Evolutionary conservation across 2,329 filamentous ascomycete genomes (phyloP).

Genomic region (Botryotinia calthae): DNA sequence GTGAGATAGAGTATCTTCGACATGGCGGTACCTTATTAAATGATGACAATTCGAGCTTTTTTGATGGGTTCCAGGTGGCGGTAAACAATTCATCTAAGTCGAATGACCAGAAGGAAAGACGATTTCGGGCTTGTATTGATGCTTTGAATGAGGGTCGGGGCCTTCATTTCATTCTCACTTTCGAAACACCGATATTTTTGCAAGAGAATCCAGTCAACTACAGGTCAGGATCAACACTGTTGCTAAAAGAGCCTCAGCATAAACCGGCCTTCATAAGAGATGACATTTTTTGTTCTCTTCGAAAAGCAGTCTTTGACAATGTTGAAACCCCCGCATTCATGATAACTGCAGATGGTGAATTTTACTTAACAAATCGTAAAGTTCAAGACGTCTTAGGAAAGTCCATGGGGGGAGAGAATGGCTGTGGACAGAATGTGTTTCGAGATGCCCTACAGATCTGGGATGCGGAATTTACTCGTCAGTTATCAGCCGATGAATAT

Average conservation of each 20-base stretch:
- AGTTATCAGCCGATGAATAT: slow-evolving; percentile 23
- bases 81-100: slow-evolving; percentile 11
- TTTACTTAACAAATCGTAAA: slow-evolving; percentile 29
- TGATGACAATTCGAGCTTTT: not conserved
- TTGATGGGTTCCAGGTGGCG: slow-evolving; percentile 21
- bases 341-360: slow-evolving; percentile 27
- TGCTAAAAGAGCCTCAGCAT: not conserved
- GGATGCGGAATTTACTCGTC: slow-evolving; percentile 26
- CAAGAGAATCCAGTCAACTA: not conserved
- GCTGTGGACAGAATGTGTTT: slow-evolving; percentile 22
- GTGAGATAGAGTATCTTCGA: slow-evolving; percentile 17
- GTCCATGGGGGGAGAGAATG: slow-evolving; percentile 25
- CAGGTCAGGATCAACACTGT: not conserved
- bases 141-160: slow-evolving; percentile 21
- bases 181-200: slow-evolving; percentile 19
- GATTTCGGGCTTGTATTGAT: slow-evolving; percentile 25
- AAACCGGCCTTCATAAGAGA: not conserved
- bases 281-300: slow-evolving; percentile 21
- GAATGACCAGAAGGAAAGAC: slow-evolving; percentile 6
- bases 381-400: slow-evolving; percentile 24
- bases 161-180: slow-evolving; percentile 23
- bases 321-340: slow-evolving; percentile 25
- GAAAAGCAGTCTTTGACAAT: slow-evolving; percentile 29
- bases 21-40: not conserved
- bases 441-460: slow-evolving; percentile 25